A percentile compares a stretch with the other conserved stretches of the same genome.
phyloP scores from a whole-genome alignment of 345 rosid species.

The Populus pruinosa region DNA sequence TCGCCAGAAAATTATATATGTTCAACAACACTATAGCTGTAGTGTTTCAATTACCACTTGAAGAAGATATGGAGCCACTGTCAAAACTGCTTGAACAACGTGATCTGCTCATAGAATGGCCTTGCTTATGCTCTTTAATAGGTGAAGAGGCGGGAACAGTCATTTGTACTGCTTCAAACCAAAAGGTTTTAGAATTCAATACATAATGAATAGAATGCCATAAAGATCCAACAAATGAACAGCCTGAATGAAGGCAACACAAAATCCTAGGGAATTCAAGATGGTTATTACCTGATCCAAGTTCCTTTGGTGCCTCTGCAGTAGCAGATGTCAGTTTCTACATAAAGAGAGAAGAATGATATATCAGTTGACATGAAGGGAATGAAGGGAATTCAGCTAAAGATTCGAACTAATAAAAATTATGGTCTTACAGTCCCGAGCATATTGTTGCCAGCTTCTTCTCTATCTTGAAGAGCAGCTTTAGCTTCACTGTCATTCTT shows the following conservation, averaged over 20 bases:
- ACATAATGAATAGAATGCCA: background rate
- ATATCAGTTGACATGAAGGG: constrained; percentile 3
- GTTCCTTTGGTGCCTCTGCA: constrained; percentile 25
- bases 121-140: constrained; percentile 30
- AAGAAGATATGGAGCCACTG: constrained; percentile 46
- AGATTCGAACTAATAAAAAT: constrained; percentile 5
- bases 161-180: constrained; percentile 24
- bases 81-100: constrained; percentile 47
- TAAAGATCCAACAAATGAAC: background rate
- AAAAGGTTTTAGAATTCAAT: constrained; percentile 2
- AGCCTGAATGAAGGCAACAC: background rate
- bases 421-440: constrained; percentile 44
- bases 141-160: constrained; percentile 21
- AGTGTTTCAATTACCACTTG: constrained; percentile 36
- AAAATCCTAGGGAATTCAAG: constrained; percentile 5
- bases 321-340: constrained; percentile 31
- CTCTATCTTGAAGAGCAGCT: constrained; percentile 31
- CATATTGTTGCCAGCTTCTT: constrained; percentile 34
- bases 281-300: constrained; percentile 33
- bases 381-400: background rate
- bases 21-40: background rate
- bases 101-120: constrained; percentile 32
- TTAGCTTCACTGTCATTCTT: constrained; percentile 43
- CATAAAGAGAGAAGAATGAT: constrained; percentile 2
- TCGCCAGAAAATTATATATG: background rate